These are phyloP conservation scores for Epichloe uncinata DNA, from an alignment of 2,329 filamentous ascomycete species.

Conservation along the genomic window DNA sequence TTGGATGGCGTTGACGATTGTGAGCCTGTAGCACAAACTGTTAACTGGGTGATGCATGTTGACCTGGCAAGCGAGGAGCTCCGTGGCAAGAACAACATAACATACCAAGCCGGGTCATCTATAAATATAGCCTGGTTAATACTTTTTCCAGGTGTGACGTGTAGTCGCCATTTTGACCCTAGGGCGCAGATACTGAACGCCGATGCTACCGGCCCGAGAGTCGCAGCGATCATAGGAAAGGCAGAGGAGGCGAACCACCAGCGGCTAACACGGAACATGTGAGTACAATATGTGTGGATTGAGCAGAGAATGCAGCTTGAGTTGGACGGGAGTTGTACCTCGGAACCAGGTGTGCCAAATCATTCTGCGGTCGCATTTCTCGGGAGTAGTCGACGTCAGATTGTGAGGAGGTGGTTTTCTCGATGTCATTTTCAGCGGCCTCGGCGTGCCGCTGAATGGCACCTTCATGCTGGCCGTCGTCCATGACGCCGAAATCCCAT, in stretches of 20 bases:
- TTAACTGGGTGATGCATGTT: background rate
- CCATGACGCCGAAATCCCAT: conserved; percentile 18
- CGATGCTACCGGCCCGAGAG: conserved; percentile 74
- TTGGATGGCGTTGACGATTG: conserved; percentile 64
- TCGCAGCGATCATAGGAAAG: conserved; percentile 70
- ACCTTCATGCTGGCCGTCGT: conserved; percentile 26
- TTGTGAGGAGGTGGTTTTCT: conserved; percentile 3
- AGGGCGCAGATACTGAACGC: conserved; percentile 78
- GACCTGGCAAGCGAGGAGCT: background rate
- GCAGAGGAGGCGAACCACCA: conserved; percentile 53
- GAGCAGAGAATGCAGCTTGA: background rate
- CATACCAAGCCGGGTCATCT: conserved; percentile 56
- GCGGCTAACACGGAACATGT: conserved; percentile 25
- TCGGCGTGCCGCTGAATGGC: conserved; percentile 23
- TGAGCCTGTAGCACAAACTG: conserved; percentile 38
- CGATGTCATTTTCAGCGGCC: conserved; percentile 13
- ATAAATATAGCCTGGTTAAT: conserved; percentile 39
- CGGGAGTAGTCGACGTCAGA: background rate
- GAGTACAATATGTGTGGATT: background rate
- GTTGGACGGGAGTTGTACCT: conserved; percentile 19
- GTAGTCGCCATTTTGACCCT: conserved; percentile 65
- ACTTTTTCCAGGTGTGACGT: conserved; percentile 31
- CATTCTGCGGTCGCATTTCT: conserved; percentile 20
- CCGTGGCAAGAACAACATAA: background rate
- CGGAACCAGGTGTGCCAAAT: conserved; percentile 30